These are phyloP conservation scores for Curvularia hawaiiensis DNA, from an alignment of 2,329 filamentous ascomycete species.

Conservation along the genomic window DNA sequence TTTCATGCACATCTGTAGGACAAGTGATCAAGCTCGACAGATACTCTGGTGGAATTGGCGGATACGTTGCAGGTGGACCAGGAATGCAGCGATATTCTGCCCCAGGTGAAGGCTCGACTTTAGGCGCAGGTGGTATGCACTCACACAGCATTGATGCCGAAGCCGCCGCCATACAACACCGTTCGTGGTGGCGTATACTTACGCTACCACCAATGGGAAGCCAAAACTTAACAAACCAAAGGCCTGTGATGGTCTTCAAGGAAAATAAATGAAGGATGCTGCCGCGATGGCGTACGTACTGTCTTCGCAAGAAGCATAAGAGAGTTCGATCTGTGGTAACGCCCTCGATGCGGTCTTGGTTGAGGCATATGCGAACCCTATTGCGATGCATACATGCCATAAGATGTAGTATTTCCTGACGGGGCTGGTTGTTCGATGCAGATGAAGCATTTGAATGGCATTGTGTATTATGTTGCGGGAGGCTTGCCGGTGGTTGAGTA, in stretches of 20 bases:
- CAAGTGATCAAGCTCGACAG: constrained; percentile 25
- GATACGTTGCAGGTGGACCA: constrained; percentile 22
- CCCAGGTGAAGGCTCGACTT: constrained; percentile 27
- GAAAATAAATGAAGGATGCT: constrained; percentile 15
- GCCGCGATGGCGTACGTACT: constrained; percentile 16
- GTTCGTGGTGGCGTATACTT: constrained; percentile 24
- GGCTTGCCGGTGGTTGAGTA: background rate
- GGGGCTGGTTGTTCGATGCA: background rate
- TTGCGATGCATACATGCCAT: constrained; percentile 27
- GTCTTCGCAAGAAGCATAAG: constrained; percentile 23
- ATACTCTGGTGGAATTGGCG: constrained; percentile 29
- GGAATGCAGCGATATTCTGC: constrained; percentile 34
- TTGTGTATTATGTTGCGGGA: constrained; percentile 17
- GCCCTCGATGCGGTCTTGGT: constrained; percentile 25
- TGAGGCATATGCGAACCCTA: constrained; percentile 16
- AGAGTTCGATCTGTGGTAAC: constrained; percentile 26
- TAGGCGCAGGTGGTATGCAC: constrained; percentile 28
- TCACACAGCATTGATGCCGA: constrained; percentile 15
- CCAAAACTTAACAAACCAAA: constrained; percentile 30
- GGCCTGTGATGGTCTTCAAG: constrained; percentile 24
- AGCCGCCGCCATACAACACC: constrained; percentile 16
- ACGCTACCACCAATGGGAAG: constrained; percentile 28
- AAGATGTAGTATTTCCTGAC: constrained; percentile 21
- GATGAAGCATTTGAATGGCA: constrained; percentile 1
- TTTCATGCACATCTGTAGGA: constrained; percentile 23